A percentile compares a stretch with the other conserved stretches of the same genome.
Conservation (phyloP, 2,329 filamentous ascomycete genomes). For the Aspergillus texensis region DNA sequence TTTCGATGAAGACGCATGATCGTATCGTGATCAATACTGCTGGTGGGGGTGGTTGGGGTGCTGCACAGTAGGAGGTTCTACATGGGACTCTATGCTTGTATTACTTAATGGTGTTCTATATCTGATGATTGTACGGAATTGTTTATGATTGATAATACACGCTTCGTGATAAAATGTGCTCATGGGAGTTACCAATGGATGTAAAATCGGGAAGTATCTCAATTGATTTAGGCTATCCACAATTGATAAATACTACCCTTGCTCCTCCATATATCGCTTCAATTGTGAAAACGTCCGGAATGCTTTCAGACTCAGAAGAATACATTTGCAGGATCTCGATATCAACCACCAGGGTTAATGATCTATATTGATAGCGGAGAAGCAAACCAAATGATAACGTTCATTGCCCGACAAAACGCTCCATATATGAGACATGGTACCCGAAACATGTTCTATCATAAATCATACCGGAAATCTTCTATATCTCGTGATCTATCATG, state of each 20-base stretch:
- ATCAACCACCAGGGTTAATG: not conserved
- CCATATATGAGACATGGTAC: not conserved
- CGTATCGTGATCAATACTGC: conserved; percentile 64
- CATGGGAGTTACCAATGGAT: not conserved
- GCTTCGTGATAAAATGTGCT: not conserved
- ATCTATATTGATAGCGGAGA: not conserved
- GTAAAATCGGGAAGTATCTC: not conserved
- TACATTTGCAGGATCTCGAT: not conserved
- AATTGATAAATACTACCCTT: not conserved
- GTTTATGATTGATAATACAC: not conserved
- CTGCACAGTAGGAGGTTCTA: conserved; percentile 3
- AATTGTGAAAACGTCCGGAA: not conserved
- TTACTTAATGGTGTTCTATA: not conserved
- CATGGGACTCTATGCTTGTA: not conserved
- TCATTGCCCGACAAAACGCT: not conserved
- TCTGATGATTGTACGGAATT: not conserved
- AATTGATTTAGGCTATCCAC: not conserved
- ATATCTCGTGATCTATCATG: not conserved
- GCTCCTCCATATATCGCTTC: not conserved
- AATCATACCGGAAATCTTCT: not conserved
- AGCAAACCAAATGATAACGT: not conserved
- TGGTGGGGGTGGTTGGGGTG: conserved; percentile 51
- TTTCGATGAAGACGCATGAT: conserved; percentile 61
- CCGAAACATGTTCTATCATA: conserved; percentile 5
- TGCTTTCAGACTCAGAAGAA: not conserved